Evolutionary conservation across 2,329 filamentous ascomycete species (phyloP), one percentile per base, ranked within the genome.

Genomic region (Pseudogymnoascus destructans): DNA sequence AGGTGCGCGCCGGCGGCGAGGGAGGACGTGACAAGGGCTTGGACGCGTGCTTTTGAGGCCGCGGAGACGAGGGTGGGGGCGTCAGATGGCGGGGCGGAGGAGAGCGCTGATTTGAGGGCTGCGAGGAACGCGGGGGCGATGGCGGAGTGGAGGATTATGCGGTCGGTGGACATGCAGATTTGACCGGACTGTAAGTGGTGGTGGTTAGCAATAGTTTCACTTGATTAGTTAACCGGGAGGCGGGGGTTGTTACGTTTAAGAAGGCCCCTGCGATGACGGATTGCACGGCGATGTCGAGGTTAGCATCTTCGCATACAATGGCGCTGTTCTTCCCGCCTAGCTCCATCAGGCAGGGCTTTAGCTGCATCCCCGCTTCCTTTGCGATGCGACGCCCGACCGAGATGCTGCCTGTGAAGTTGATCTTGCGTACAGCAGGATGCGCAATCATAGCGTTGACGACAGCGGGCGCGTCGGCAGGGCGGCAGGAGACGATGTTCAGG

Each of bases 381-480:
- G 83, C 81, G 38, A 90, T 77, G 62, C 86, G 82, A 36, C 81
- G 79, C 3, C 88, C 88, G 0, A 90, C 80, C 0, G 74, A 71
- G 0, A 87, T 88, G 64, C 80, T 83, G 15, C 88, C 88, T 0
- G 87, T 92, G 64, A 92, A 93, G 59, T 85, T 86, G 58, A 92
- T 75, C 68, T 90, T 90, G 66, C 76, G 78, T 38, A 85, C 71
- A 0, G 73, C 73, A 0, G 77, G 75, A 61, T 82, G 74, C 42
- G 77, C 76, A 61, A 85, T 82, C 17, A 85, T 65, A 0, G 76
- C 72, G 25, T 73, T 78, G 1, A 79, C 82, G 13, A 84, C 73
- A 5, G 73, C 72, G 0, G 77, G 72, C 0, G 80, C 82, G 61
- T 84, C 78, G 21, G 74, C 64, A 0, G 76, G 70, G 15, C 72